These are phyloP conservation scores for Falciphora oryzae DNA, from an alignment of 2,329 filamentous ascomycete species.

Conservation along the genomic window DNA sequence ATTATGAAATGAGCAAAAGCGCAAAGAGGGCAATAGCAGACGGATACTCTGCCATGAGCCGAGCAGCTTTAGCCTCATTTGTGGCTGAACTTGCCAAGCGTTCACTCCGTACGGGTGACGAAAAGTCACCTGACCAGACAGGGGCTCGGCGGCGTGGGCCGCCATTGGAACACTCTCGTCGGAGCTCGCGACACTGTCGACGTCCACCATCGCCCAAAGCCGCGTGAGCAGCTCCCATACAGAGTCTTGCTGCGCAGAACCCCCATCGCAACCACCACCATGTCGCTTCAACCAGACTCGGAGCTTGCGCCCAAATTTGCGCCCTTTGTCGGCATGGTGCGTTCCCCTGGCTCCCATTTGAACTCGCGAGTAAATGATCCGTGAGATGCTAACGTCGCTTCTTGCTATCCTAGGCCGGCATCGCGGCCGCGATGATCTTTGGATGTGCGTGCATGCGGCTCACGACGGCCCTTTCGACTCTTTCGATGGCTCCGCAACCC, in stretches of 20 bases:
- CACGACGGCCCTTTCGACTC: slow-evolving; percentile 12
- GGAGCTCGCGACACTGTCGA: background rate
- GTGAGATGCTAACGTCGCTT: background rate
- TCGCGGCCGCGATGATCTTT: slow-evolving; percentile 77
- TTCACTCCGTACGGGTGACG: background rate
- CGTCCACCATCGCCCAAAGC: background rate
- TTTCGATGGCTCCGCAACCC: slow-evolving; percentile 16
- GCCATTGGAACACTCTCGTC: background rate
- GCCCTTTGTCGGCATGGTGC: slow-evolving; percentile 83
- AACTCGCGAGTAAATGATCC: background rate
- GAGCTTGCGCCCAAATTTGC: slow-evolving; percentile 72
- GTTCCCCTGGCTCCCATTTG: slow-evolving; percentile 24
- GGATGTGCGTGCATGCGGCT: slow-evolving; percentile 55
- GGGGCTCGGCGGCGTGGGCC: too few species aligned
- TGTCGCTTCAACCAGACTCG: slow-evolving; percentile 32
- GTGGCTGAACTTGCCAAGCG: background rate
- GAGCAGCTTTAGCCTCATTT: background rate
- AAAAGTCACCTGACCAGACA: background rate
- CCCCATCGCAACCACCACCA: background rate
- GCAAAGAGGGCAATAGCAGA: too few species aligned
- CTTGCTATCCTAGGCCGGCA: slow-evolving; percentile 54
- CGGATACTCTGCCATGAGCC: background rate
- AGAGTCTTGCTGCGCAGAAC: background rate
- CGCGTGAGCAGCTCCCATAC: background rate
- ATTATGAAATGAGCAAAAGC: too few species aligned